Evolutionary conservation across 805 yeast genomes (phyloP).

Genomic region (Metschnikowia lunata): DNA sequence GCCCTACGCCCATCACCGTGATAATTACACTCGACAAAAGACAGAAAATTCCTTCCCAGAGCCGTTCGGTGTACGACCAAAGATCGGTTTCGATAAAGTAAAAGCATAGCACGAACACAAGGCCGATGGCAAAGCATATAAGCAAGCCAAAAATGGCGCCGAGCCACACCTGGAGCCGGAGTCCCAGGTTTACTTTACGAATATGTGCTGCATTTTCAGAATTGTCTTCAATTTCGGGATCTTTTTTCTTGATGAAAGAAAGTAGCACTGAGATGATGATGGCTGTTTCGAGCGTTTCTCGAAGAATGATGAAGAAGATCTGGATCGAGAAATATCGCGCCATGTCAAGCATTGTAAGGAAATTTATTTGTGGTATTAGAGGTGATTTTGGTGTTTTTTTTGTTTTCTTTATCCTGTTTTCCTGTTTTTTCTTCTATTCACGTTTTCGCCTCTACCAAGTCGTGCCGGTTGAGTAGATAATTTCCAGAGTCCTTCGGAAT

Average conservation of each 20-base stretch:
- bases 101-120: constrained; percentile 62
- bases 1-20: constrained; percentile 81
- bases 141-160: constrained; percentile 74
- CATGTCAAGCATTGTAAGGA: constrained; percentile 14
- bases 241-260: constrained; percentile 59
- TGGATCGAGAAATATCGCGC: constrained; percentile 56
- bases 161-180: constrained; percentile 63
- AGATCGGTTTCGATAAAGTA: constrained; percentile 76
- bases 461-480: too few species aligned
- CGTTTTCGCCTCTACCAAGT: too few species aligned
- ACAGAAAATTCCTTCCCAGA: constrained; percentile 85
- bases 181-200: constrained; percentile 12
- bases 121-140: constrained; percentile 70
- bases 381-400: too few species aligned
- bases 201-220: constrained; percentile 8
- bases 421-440: too few species aligned
- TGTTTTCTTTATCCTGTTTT: too few species aligned
- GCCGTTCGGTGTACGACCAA: constrained; percentile 83
- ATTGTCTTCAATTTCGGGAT: constrained; percentile 8
- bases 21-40: constrained; percentile 73
- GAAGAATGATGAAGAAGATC: constrained; percentile 64
- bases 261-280: constrained; percentile 68
- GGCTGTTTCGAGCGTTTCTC: constrained; percentile 76
- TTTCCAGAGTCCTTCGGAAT: too few species aligned
- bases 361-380: too few species aligned